Base-by-base conservation (phyloP, 345 rosid species). In the Clausena lansium region DNA sequence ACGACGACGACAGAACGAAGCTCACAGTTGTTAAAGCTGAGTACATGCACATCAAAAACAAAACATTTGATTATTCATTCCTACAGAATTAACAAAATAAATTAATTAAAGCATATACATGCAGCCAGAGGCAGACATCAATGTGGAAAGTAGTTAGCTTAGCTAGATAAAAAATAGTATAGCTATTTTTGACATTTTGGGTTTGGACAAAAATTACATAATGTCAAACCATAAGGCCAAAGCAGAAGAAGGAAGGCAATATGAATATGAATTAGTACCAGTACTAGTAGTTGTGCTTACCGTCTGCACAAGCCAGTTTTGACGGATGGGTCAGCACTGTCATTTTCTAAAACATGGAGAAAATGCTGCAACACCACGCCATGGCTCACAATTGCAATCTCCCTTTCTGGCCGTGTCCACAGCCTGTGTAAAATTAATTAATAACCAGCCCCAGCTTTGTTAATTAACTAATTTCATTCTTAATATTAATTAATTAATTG, bases 351-450 rank as follows among this genome's bases (percentile, higher is more conserved):
- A 27, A 61, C 68, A 28, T 59, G 15, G 2, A 73, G 76, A 11
- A 59, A 1, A 3, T 74, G 76, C 17, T 75, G 61, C 77, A 75
- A 47, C 47, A 75, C 70, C 0, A 63, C 77, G 13, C 77, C 70
- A n/a, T 75, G 77, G 77, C 77, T 75, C 24, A 75, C 77, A 3
- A 63, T 66, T 4, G 14, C 77, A 0, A 63, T 75, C 33, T 75
- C 77, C 25, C 2, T 63, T 32, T 75, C 77, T 8, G 60, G 61
- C 32, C 77, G 58, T 1, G 70, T 75, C 70, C 77, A 75, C 47
- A 75, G 8, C 77, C 77, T 74, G 15, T 0, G 28, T 5, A 71
- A 28, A 10, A 3, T 9, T 10, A 32, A 33, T 14, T 1, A 57
- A 20, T 20, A 50, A 15, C 1, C 6, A 2, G 19, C 22, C 55